Evolutionary conservation across 116 monocot species (phyloP).

Genomic region (Zostera marina): DNA sequence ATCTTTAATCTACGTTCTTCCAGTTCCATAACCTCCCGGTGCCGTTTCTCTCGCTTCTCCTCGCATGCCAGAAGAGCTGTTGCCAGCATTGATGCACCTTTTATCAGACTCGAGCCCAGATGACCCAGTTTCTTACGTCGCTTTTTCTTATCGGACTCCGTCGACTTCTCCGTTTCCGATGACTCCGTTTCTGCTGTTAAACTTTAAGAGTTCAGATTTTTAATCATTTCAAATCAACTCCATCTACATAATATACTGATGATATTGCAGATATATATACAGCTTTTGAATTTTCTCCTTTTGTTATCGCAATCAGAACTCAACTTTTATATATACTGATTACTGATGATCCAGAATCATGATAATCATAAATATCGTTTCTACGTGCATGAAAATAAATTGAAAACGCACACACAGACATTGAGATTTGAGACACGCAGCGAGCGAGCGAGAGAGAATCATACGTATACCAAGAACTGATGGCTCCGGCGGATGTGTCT

Average conservation of each 20-base stretch:
- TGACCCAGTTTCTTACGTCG: slow-evolving; percentile 17
- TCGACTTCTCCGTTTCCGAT: slow-evolving; percentile 9
- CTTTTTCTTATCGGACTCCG: slow-evolving; percentile 15
- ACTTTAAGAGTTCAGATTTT: not conserved
- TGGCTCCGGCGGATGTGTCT: not conserved
- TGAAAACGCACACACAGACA: no score
- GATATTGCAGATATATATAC: no score
- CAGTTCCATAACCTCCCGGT: slow-evolving; percentile 55
- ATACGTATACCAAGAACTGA: slow-evolving; percentile 1
- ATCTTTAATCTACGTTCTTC: slow-evolving; percentile 57
- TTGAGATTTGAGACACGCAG: no score
- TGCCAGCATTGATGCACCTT: slow-evolving; percentile 46
- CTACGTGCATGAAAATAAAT: not conserved
- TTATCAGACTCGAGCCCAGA: slow-evolving; percentile 41
- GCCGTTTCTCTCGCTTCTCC: slow-evolving; percentile 58
- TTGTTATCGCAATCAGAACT: no score
- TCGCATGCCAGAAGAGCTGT: slow-evolving; percentile 54
- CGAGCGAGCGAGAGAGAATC: no score
- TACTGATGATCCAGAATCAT: no score
- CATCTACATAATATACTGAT: no score
- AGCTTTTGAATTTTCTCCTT: no score
- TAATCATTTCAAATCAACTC: not conserved
- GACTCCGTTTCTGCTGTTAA: not conserved
- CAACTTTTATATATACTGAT: no score
- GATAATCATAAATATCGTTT: no score